Conservation (phyloP, 371 early-diverging fungal species). For the Cokeromyces recurvatus region DNA sequence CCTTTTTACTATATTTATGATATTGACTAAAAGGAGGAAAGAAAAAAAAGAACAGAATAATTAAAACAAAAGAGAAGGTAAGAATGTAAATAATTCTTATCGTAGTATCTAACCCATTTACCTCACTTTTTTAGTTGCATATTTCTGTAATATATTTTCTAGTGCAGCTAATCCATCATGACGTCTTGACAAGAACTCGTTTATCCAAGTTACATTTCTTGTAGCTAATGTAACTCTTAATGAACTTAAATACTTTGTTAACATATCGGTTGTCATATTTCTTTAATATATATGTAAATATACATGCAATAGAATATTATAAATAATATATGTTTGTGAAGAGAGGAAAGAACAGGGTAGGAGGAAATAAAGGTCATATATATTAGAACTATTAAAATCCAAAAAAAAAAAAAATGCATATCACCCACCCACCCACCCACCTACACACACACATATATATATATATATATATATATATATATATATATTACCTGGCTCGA, state of each 20-base stretch:
- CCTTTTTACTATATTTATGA: slow-evolving; percentile 18
- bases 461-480: background rate
- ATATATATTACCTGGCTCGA: slow-evolving; percentile 25
- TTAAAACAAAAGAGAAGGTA: background rate
- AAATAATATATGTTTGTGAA: no score
- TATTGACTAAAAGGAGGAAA: no score
- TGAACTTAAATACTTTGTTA: slow-evolving; percentile 49
- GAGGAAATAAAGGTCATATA: no score
- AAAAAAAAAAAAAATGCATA: no score
- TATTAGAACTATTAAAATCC: no score
- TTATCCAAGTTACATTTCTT: slow-evolving; percentile 54
- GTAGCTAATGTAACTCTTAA: slow-evolving; percentile 47
- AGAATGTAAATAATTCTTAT: background rate
- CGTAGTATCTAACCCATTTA: slow-evolving; percentile 17
- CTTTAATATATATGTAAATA: slow-evolving; percentile 8
- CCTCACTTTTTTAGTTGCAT: slow-evolving; percentile 43
- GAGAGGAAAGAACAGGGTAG: no score
- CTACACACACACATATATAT: no score
- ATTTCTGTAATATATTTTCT: slow-evolving; percentile 50
- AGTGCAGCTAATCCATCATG: slow-evolving; percentile 48
- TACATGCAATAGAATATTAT: background rate
- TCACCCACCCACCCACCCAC: no score
- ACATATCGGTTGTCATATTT: slow-evolving; percentile 31
- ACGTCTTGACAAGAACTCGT: slow-evolving; percentile 49
- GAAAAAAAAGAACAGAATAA: no score